Percentiles rank a stretch among this genome's conserved stretches.
phyloP scores from a whole-genome alignment of 2,329 filamentous ascomycete species.

The Pseudopyricularia cyperi region DNA sequence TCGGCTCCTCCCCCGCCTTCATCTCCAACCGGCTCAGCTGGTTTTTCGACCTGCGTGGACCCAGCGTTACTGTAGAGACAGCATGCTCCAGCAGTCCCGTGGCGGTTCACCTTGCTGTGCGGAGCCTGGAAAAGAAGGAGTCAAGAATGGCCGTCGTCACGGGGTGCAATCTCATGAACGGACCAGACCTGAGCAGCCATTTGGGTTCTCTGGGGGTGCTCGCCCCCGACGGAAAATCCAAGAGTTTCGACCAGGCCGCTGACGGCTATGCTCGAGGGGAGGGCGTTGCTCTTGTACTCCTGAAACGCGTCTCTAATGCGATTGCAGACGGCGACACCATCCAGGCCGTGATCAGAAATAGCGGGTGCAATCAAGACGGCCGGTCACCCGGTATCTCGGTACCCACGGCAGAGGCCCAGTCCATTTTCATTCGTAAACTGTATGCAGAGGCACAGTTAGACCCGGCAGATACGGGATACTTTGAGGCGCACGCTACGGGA shows the following conservation, averaged over 20 bases:
- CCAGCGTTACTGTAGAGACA: constrained; percentile 22
- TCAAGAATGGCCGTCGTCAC: constrained; percentile 7
- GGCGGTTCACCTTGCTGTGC: constrained; percentile 6
- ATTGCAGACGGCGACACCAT: constrained; percentile 25
- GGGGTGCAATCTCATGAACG: neutral
- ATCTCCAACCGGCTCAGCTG: constrained; percentile 21
- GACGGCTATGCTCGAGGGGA: constrained; percentile 34
- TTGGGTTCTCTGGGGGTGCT: constrained; percentile 7
- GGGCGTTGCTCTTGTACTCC: constrained; percentile 22
- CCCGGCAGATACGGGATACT: constrained; percentile 6
- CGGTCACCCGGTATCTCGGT: constrained; percentile 23
- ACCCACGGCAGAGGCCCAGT: constrained; percentile 21
- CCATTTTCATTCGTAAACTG: constrained; percentile 14
- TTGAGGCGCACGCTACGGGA: constrained; percentile 27
- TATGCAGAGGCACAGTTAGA: constrained; percentile 17
- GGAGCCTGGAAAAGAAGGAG: neutral
- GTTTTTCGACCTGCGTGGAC: constrained; percentile 20
- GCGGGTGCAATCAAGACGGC: constrained; percentile 24
- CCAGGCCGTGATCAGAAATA: constrained; percentile 18
- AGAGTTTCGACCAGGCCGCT: constrained; percentile 23
- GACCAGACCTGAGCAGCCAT: neutral
- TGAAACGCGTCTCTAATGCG: constrained; percentile 29
- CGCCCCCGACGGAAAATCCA: constrained; percentile 10
- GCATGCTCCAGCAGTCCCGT: constrained; percentile 23
- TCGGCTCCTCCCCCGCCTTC: constrained; percentile 14